Evolutionary conservation across 176 grass and related monocot genomes (phyloP), one percentile per base, ranked within the genome.

Genomic region (Carex pumila): DNA sequence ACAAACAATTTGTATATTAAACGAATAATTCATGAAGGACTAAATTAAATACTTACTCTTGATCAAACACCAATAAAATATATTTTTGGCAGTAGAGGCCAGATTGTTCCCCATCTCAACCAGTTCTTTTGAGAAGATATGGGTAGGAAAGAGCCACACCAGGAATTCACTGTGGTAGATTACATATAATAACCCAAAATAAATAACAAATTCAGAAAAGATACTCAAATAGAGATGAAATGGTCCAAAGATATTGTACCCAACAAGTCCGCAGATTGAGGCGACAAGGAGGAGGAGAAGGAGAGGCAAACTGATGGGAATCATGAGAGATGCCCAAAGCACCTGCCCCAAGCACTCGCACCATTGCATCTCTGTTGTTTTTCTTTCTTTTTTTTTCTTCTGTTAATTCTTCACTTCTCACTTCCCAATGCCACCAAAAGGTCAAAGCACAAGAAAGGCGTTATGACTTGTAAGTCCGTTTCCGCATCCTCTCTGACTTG

Each of bases 151-250:
- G 7, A 76, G 49, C 47, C 72, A 76, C 12, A 76, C 5, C 22
- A 76, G n/a, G 49, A 76, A 76, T 31, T 76, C 72, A 76, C 72
- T 76, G 72, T 25, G 18, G 18, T 45, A 45, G 45, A 72, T 47
- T 25, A 25, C 25, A 25, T 25, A 25, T 25, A 25, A 25, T 0
- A 25, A 25, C 25, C 25, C 25, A 25, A 25, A 25, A 25, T 25
- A 72, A 49, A 1, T 49, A 72, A 12, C 25, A 25, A 25, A 25
- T 72, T 72, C 6, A 49, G 69, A 72, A 47, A 72, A 72, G 25
- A 47, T 11, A 72, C 12, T 41, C 6, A 70, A 6, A 32, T 12
- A 45, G 3, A 49, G 34, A 41, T 50, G 47, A 50, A 50, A 11
- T 50, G 9, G 47, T 49, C 0, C 2, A 50, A 50, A 50, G 10